These are phyloP conservation scores for Solanum microdontum DNA, from an alignment of 257 asterid species.

Conservation along the genomic window DNA sequence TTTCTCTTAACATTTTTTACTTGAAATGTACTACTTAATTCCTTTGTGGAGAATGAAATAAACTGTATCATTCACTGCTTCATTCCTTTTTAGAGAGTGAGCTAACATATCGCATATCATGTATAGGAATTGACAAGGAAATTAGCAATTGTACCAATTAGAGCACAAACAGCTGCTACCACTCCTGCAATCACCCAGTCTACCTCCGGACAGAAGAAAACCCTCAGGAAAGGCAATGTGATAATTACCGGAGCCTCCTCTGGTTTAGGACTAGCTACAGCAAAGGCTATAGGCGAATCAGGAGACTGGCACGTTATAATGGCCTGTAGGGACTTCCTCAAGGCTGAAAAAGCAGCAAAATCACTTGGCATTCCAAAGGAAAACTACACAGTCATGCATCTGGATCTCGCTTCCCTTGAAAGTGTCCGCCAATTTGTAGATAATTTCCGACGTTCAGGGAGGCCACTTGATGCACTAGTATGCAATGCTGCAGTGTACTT, in stretches of 20 bases:
- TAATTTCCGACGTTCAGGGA: conserved; percentile 50
- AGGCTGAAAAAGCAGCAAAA: conserved; percentile 75
- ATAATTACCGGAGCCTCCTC: conserved; percentile 84
- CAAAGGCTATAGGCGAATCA: conserved; percentile 66
- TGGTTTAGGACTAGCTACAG: conserved; percentile 81
- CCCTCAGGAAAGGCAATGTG: conserved; percentile 61
- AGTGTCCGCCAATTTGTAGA: conserved; percentile 84
- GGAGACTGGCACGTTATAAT: conserved; percentile 88
- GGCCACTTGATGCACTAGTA: conserved; percentile 67
- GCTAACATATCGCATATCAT: background rate
- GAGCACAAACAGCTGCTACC: conserved; percentile 42
- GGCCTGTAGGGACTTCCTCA: conserved; percentile 94
- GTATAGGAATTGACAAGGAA: conserved; percentile 13
- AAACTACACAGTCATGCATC: conserved; percentile 69
- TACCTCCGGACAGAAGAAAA: conserved; percentile 55
- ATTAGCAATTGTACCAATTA: conserved; percentile 2
- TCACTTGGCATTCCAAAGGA: conserved; percentile 65
- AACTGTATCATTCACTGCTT: background rate
- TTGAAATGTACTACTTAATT: background rate
- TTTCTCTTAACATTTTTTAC: background rate
- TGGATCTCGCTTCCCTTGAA: conserved; percentile 76
- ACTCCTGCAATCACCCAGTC: conserved; percentile 36
- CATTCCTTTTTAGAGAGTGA: background rate
- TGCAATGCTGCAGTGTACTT: conserved; percentile 89
- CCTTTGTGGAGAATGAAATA: background rate